These are phyloP conservation scores for Cercophora newfieldiana DNA, from an alignment of 495 filamentous ascomycete genomes.

Conservation along the genomic window DNA sequence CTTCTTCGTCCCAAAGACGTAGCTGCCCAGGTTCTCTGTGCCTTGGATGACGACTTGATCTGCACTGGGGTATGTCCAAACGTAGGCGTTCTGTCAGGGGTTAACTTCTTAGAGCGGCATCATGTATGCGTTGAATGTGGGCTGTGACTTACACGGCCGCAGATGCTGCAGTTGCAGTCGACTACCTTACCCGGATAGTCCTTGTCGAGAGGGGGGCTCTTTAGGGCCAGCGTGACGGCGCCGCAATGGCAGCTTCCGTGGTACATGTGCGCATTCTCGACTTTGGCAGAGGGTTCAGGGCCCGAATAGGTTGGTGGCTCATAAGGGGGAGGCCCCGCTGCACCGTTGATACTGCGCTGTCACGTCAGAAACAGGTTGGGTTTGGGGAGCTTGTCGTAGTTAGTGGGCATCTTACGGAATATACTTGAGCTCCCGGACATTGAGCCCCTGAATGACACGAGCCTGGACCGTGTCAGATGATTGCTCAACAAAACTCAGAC, in stretches of 20 bases:
- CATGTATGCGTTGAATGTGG: not conserved
- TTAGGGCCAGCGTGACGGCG: conserved; percentile 42
- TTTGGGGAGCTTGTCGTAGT: not conserved
- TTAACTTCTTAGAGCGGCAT: not conserved
- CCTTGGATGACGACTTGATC: conserved; percentile 32
- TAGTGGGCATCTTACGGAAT: conserved; percentile 31
- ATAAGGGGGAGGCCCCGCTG: conserved; percentile 30
- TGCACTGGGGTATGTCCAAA: conserved; percentile 35
- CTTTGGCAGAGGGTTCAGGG: conserved; percentile 36
- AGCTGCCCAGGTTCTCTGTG: conserved; percentile 33
- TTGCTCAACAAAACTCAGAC: too few species aligned
- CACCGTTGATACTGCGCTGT: conserved; percentile 39
- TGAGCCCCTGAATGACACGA: conserved; percentile 39
- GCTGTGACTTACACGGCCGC: conserved; percentile 36
- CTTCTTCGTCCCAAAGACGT: conserved; percentile 28
- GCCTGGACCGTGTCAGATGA: conserved; percentile 6
- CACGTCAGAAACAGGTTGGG: not conserved
- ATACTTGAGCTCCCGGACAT: conserved; percentile 36
- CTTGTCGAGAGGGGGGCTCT: conserved; percentile 37
- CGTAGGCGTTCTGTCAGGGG: conserved; percentile 17
- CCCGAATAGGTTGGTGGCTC: conserved; percentile 38
- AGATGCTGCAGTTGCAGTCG: conserved; percentile 46
- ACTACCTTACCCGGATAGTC: conserved; percentile 17
- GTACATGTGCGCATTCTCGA: conserved; percentile 43
- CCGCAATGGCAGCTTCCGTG: conserved; percentile 57